Percentiles rank a stretch among this genome's conserved stretches.
Evolutionary conservation across 768 basidiomycete species (phyloP).

Genomic region (Rhodocollybia butyracea): DNA sequence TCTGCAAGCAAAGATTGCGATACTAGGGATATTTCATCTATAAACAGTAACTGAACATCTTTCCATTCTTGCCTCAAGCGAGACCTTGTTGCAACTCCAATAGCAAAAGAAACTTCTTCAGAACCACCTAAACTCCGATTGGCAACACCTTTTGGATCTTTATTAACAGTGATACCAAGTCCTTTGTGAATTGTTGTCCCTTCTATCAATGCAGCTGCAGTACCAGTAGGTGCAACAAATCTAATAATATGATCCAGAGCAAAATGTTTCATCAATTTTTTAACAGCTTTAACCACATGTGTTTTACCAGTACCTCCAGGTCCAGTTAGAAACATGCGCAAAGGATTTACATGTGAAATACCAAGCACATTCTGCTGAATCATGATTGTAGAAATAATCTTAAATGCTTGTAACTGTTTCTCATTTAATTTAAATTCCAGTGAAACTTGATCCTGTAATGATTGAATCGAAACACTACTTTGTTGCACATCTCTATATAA

Average conservation of each 20-base stretch:
- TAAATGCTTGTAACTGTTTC: conserved; percentile 13
- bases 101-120: conserved; percentile 12
- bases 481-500: no score
- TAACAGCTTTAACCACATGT: conserved; percentile 23
- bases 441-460: not conserved
- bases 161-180: conserved; percentile 17
- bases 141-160: conserved; percentile 15
- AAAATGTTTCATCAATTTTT: conserved; percentile 18
- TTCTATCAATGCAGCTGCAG: conserved; percentile 25
- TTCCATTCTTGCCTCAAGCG: conserved; percentile 21
- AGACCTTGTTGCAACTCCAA: conserved; percentile 13
- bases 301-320: conserved; percentile 32
- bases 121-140: conserved; percentile 9
- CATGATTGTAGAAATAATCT: not conserved
- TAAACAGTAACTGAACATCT: conserved; percentile 20
- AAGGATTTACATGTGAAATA: conserved; percentile 2
- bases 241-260: conserved; percentile 18
- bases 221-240: conserved; percentile 27
- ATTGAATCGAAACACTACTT: no score
- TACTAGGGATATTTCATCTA: conserved; percentile 28
- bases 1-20: conserved; percentile 20
- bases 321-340: conserved; percentile 21
- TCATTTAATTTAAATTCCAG: conserved; percentile 12
- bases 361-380: not conserved
- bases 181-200: conserved; percentile 26